Evolutionary conservation across 306 rosid species (phyloP).

Genomic region (Cucurbita ficifolia): DNA sequence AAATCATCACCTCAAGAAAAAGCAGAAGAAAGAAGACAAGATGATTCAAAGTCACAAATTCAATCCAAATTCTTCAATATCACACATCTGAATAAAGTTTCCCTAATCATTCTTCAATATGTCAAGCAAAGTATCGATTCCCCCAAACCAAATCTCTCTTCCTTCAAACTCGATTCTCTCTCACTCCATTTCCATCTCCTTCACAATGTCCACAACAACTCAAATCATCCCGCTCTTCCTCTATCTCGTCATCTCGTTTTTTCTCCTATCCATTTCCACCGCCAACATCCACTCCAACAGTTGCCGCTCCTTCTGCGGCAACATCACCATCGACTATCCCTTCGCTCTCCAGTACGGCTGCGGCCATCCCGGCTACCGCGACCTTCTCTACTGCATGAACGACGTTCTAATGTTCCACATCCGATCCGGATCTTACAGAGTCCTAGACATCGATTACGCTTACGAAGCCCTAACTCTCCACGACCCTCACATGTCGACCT

Average conservation of each 20-base stretch:
- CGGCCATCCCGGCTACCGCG: slow-evolving; percentile 93
- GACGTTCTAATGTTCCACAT: slow-evolving; percentile 83
- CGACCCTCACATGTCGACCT: slow-evolving; percentile 91
- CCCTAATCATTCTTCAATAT: slow-evolving; percentile 9
- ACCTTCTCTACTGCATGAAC: slow-evolving; percentile 80
- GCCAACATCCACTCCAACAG: slow-evolving; percentile 13
- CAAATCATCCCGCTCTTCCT: slow-evolving; percentile 17
- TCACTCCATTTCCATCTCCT: background rate
- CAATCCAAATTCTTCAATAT: slow-evolving; percentile 39
- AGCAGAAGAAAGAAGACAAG: slow-evolving; percentile 14
- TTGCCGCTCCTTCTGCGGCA: slow-evolving; percentile 83
- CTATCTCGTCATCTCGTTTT: slow-evolving; percentile 10
- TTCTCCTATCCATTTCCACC: background rate
- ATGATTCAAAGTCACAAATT: slow-evolving; percentile 23
- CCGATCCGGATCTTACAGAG: slow-evolving; percentile 76
- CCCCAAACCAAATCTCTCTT: background rate
- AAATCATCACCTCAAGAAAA: slow-evolving; percentile 12
- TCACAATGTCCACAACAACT: background rate
- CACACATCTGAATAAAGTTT: slow-evolving; percentile 42
- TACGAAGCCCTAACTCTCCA: slow-evolving; percentile 69
- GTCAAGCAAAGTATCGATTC: slow-evolving; percentile 36
- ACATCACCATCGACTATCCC: slow-evolving; percentile 82
- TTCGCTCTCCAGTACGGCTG: slow-evolving; percentile 65
- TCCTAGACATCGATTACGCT: slow-evolving; percentile 80
- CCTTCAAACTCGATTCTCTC: background rate